Evolutionary conservation across 208 protist species (phyloP), one percentile per base, ranked within the genome.

Genomic region (Acanthamoeba culbertsoni): DNA sequence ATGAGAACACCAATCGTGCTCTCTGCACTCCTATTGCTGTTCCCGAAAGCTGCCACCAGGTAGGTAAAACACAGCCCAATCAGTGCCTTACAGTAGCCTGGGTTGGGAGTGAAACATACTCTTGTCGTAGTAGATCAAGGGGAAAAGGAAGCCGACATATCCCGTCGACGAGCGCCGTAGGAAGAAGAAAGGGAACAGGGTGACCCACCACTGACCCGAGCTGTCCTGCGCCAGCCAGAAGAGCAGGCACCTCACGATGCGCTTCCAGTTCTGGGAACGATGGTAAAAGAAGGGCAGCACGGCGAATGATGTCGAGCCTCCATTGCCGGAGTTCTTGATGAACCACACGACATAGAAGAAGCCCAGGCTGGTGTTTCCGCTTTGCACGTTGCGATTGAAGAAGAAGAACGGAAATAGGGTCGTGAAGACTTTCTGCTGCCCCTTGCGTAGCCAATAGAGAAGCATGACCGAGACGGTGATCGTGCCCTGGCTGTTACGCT

Each of bases 281-380:
- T 79, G 28, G 68, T 79, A 79, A 40, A 79, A 48, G 68, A 79
- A 79, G 10, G 68, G 68, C 20, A 79, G 68, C 16, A 79, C 68
- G 23, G 37, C 5, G 3, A 43, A 31, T 4, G 68, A 51, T 5
- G 18, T 6, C 40, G 68, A 79, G 42, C 23, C 28, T n/a, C n/a
- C n/a, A 6, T 37, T 43, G 37, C 7, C 23, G 8, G 68, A 14
- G 33, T 48, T 79, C 68, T 48, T 43, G 20, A 40, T 48, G 16
- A 79, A 51, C 68, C 68, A 79, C 23, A 79, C 31, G 12, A 79
- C 3, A 20, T 79, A 79, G 68, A 79, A 20, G 12, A 79, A 7
- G 42, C 68, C 68, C 37, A 79, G 18, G 20, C n/a, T 33, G 0
- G 59, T 68, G 28, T 68, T 68, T 4, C 37, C 16, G 42, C 20